Percentiles rank a stretch among this genome's conserved stretches.
Evolutionary conservation across 345 rosid species (phyloP).

Genomic region (Hibiscus syriacus): DNA sequence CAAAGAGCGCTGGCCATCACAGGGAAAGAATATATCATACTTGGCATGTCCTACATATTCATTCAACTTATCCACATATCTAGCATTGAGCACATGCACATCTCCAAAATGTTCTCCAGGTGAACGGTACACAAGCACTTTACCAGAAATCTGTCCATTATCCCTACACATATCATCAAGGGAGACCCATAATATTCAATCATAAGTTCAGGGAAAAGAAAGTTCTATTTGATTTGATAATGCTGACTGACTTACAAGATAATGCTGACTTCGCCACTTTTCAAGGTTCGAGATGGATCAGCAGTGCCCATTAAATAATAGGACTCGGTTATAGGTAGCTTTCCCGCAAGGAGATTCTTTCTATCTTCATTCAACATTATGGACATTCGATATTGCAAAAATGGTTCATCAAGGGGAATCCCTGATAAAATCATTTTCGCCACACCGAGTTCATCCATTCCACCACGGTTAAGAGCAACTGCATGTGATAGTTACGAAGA

Average conservation of each 20-base stretch:
- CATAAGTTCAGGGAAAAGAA: too few species aligned
- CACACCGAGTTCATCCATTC: slow-evolving; percentile 37
- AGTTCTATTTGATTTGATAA: too few species aligned
- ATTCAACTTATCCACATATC: slow-evolving; percentile 43
- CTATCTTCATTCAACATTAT: slow-evolving; percentile 34
- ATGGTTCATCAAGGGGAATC: slow-evolving; percentile 64
- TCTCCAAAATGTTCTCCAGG: slow-evolving; percentile 91
- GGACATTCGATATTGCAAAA: slow-evolving; percentile 38
- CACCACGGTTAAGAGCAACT: slow-evolving; percentile 46
- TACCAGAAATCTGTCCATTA: slow-evolving; percentile 63
- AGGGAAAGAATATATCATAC: slow-evolving; percentile 67
- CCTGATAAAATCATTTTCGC: slow-evolving; percentile 56
- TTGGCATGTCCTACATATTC: slow-evolving; percentile 61
- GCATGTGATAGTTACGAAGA: slow-evolving; percentile 10
- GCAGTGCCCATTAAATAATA: slow-evolving; percentile 81
- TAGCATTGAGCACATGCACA: slow-evolving; percentile 60
- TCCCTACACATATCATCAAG: slow-evolving; percentile 30
- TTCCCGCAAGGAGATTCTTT: slow-evolving; percentile 50
- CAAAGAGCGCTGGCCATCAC: slow-evolving; percentile 57
- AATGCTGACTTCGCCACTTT: slow-evolving; percentile 66
- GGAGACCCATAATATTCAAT: background rate
- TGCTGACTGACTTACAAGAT: slow-evolving; percentile 71
- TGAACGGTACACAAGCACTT: slow-evolving; percentile 66
- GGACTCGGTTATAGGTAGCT: slow-evolving; percentile 52
- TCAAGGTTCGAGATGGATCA: slow-evolving; percentile 62